Evolutionary conservation across 1,284 basidiomycete species (phyloP).

Genomic region (Coniferiporia weirii): DNA sequence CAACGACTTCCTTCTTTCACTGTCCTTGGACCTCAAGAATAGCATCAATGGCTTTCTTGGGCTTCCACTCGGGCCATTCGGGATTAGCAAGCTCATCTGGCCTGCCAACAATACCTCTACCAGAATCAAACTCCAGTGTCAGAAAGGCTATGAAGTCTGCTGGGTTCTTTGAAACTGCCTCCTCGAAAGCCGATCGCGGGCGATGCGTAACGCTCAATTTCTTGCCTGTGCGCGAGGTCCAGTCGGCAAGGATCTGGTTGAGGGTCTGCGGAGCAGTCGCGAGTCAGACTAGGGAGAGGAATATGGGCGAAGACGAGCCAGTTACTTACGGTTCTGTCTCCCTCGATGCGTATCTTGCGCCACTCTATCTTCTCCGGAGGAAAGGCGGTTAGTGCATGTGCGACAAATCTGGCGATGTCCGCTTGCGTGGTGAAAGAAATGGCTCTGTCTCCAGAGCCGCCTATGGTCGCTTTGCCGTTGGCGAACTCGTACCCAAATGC

Average conservation of each 20-base stretch:
- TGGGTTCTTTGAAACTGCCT: constrained; percentile 5
- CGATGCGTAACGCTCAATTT: constrained; percentile 1
- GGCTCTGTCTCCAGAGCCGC: constrained; percentile 29
- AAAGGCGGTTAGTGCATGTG: constrained; percentile 31
- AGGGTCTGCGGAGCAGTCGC: constrained; percentile 1
- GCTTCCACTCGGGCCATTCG: constrained; percentile 12
- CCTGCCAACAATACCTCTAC: constrained; percentile 1
- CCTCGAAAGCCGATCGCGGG: constrained; percentile 2
- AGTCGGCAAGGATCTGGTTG: constrained; percentile 4
- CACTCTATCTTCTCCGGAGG: constrained; percentile 27
- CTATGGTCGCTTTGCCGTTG: constrained; percentile 30
- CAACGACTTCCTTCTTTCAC: not conserved
- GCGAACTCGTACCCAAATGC: constrained; percentile 21
- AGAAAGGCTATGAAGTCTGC: constrained; percentile 1
- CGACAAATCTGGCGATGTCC: constrained; percentile 34
- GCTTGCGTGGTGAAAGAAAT: constrained; percentile 30
- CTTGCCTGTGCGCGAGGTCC: not conserved
- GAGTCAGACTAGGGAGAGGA: not conserved
- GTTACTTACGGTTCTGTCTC: constrained; percentile 26
- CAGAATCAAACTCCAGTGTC: not conserved
- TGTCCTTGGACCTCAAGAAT: not conserved
- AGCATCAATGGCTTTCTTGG: constrained; percentile 9
- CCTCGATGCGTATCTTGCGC: constrained; percentile 33
- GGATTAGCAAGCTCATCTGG: constrained; percentile 11
- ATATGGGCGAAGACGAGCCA: not conserved